A percentile compares a stretch with the other conserved stretches of the same genome.
These are phyloP conservation scores for Lichtheimia ramosa DNA, from an alignment of 371 early-diverging fungal genomes.

Conservation along the genomic window DNA sequence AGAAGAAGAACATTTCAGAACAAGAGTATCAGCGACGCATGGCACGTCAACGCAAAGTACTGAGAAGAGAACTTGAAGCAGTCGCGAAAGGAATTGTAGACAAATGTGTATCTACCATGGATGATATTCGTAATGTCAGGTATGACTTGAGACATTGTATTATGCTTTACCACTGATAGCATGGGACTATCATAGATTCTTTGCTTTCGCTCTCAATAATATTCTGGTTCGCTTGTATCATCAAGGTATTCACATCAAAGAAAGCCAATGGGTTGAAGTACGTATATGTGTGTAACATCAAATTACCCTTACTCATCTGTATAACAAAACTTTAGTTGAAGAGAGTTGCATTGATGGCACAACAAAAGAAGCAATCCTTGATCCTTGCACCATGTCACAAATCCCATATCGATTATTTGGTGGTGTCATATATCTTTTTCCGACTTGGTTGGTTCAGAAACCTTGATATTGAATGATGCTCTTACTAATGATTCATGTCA, in stretches of 20 bases:
- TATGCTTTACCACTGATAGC: not conserved
- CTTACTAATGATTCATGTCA: conserved; percentile 8
- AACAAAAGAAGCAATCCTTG: conserved; percentile 72
- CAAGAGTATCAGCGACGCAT: conserved; percentile 7
- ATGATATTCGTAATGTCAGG: conserved; percentile 63
- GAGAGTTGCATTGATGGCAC: conserved; percentile 63
- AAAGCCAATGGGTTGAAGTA: conserved; percentile 79
- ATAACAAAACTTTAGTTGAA: conserved; percentile 47
- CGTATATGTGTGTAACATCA: conserved; percentile 4
- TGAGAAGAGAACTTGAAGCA: conserved; percentile 52
- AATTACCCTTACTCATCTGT: not conserved
- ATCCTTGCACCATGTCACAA: conserved; percentile 87
- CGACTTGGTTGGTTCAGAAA: conserved; percentile 59
- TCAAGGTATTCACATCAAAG: conserved; percentile 85
- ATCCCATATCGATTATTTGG: conserved; percentile 90
- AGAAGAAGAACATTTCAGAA: conserved; percentile 15
- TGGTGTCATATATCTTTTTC: conserved; percentile 81
- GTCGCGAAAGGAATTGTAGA: conserved; percentile 66
- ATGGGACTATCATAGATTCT: conserved; percentile 58
- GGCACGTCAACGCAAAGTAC: conserved; percentile 33
- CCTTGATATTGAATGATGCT: too few species aligned
- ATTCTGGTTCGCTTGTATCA: conserved; percentile 78
- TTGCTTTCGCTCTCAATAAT: conserved; percentile 75
- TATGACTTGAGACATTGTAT: conserved; percentile 18
- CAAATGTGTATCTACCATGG: conserved; percentile 70